phyloP scores from a whole-genome alignment of 108 stramenopile genomes.

The Pseudonitzschia pungens region DNA sequence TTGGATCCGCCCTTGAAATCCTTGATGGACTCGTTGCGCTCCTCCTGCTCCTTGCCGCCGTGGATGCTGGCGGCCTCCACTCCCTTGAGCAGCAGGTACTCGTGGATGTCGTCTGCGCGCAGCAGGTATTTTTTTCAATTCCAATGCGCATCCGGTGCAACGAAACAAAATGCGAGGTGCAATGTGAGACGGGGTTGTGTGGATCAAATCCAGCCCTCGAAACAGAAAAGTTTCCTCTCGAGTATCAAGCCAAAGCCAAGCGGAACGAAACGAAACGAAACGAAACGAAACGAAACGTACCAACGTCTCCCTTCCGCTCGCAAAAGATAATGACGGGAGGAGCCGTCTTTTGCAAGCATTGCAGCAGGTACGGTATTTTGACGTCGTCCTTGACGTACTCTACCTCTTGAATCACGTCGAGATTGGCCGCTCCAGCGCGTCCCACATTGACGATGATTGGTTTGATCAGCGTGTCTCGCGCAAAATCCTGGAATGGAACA shows the following conservation, averaged over 20 bases:
- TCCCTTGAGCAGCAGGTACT: slow-evolving; percentile 96
- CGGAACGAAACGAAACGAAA: too few relatives aligned
- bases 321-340: slow-evolving; percentile 98
- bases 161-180: too few relatives aligned
- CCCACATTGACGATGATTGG: slow-evolving; percentile 98
- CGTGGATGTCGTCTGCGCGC: slow-evolving; percentile 94
- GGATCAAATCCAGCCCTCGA: not conserved
- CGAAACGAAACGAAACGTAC: not conserved
- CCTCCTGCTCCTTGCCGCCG: slow-evolving; percentile 99
- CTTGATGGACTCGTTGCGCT: slow-evolving; percentile 94
- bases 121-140: too few relatives aligned
- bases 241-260: too few relatives aligned
- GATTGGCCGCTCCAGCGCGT: slow-evolving; percentile 96
- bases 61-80: slow-evolving; percentile 98
- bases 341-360: slow-evolving; percentile 98
- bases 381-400: slow-evolving; percentile 99
- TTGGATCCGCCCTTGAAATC: slow-evolving; percentile 91
- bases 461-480: slow-evolving; percentile 90
- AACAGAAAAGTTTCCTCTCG: too few relatives aligned
- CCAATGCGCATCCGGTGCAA: too few relatives aligned
- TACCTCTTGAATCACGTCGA: slow-evolving; percentile 99
- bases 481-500: slow-evolving; percentile 74
- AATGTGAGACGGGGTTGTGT: too few relatives aligned
- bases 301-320: slow-evolving; percentile 93
- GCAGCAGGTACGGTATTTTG: slow-evolving; percentile 94